A percentile compares a stretch with the other conserved stretches of the same genome.
These are phyloP conservation scores for Fusarium sp. DNA, from an alignment of 2,329 filamentous ascomycete genomes.

Conservation along the genomic window DNA sequence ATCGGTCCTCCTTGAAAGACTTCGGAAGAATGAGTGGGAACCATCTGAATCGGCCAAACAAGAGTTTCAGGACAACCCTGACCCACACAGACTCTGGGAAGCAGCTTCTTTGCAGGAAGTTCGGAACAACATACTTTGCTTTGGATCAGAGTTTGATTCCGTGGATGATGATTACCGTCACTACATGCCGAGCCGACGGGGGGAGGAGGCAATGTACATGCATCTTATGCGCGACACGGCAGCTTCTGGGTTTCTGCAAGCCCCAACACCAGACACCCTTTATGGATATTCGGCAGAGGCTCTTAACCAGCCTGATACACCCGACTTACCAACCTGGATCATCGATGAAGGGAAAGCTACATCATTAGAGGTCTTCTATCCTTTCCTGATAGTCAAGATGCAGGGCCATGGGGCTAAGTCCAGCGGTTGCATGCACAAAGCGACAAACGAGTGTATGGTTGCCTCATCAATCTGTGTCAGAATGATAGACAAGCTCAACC, in stretches of 20 bases:
- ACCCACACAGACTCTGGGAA: not conserved
- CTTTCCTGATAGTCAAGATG: not conserved
- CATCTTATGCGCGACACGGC: not conserved
- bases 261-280: not conserved
- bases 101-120: not conserved
- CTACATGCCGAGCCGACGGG: no score
- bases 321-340: not conserved
- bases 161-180: not conserved
- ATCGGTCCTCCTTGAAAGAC: not conserved
- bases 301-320: not conserved
- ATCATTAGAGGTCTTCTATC: not conserved
- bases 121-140: not conserved
- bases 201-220: not conserved
- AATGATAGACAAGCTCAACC: constrained; percentile 7
- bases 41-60: not conserved
- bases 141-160: not conserved
- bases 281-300: not conserved
- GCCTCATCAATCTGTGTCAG: not conserved
- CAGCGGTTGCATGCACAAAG: not conserved
- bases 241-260: not conserved
- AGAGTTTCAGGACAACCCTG: not conserved
- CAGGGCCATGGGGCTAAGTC: not conserved
- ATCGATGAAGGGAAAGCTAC: not conserved
- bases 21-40: not conserved
- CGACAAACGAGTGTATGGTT: not conserved